These are phyloP conservation scores for Zea luxurians DNA, from an alignment of 176 grass and related monocot genomes.

Conservation along the genomic window DNA sequence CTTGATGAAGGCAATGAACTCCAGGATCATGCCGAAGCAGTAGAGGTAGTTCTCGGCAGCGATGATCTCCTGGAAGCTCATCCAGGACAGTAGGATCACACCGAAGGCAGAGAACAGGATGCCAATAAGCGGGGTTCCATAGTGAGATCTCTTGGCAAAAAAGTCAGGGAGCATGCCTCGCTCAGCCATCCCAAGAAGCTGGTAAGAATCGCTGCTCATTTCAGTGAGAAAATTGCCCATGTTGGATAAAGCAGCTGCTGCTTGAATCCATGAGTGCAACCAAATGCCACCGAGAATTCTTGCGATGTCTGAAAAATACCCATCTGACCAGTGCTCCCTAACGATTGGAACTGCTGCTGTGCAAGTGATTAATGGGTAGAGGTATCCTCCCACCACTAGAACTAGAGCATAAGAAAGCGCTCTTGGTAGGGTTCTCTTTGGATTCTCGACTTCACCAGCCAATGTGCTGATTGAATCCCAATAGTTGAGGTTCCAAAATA, in stretches of 20 bases:
- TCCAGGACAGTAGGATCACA: conserved; percentile 70
- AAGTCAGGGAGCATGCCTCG: conserved; percentile 74
- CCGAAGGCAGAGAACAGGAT: conserved; percentile 82
- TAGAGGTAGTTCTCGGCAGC: conserved; percentile 83
- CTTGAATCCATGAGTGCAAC: conserved; percentile 72
- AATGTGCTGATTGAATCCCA: conserved; percentile 98
- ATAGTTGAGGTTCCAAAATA: conserved; percentile 97
- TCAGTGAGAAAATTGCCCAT: conserved; percentile 90
- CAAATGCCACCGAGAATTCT: conserved; percentile 65
- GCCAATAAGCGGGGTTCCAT: conserved; percentile 69
- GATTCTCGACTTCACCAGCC: conserved; percentile 83
- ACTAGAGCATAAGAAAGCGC: conserved; percentile 80
- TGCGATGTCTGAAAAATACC: conserved; percentile 72
- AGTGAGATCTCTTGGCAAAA: conserved; percentile 55
- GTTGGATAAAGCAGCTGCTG: conserved; percentile 71
- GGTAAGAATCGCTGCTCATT: conserved; percentile 94
- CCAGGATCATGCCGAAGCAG: conserved; percentile 93
- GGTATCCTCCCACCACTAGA: conserved; percentile 62
- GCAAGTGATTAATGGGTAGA: conserved; percentile 72
- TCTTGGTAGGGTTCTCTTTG: conserved; percentile 71
- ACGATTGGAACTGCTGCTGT: conserved; percentile 74
- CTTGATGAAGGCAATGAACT: conserved; percentile 89
- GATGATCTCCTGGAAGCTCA: conserved; percentile 93
- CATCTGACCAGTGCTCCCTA: conserved; percentile 70
- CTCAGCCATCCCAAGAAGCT: conserved; percentile 82